These are phyloP conservation scores for Chaetomium cochliodes DNA, from an alignment of 495 filamentous ascomycete species.

Conservation along the genomic window DNA sequence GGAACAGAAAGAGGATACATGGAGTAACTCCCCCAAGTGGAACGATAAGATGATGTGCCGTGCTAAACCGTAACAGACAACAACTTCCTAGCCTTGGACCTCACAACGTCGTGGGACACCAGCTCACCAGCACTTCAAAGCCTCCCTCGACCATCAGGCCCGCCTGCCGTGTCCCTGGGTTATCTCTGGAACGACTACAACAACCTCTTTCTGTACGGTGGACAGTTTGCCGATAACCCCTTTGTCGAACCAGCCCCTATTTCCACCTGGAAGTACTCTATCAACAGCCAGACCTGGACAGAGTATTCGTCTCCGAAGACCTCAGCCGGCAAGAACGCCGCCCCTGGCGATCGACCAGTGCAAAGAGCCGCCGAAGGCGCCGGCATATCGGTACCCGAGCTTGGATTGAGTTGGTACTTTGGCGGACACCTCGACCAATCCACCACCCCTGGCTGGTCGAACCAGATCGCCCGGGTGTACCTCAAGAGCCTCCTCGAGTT, in stretches of 20 bases:
- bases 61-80: conserved; percentile 54
- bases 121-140: conserved; percentile 57
- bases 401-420: conserved; percentile 72
- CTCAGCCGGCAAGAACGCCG: conserved; percentile 57
- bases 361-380: conserved; percentile 70
- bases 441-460: conserved; percentile 69
- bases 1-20: conserved; percentile 57
- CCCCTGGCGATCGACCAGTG: conserved; percentile 50
- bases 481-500: conserved; percentile 73
- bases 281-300: conserved; percentile 57
- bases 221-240: conserved; percentile 63
- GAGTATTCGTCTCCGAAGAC: conserved; percentile 57
- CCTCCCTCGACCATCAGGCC: conserved; percentile 64
- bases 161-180: conserved; percentile 66
- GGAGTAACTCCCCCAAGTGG: conserved; percentile 50
- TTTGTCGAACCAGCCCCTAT: conserved; percentile 50
- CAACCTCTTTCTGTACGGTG: conserved; percentile 69
- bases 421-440: conserved; percentile 68
- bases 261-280: conserved; percentile 66
- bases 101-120: conserved; percentile 67
- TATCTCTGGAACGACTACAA: conserved; percentile 69
- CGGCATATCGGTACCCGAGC: conserved; percentile 62
- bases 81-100: conserved; percentile 63
- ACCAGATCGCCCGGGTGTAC: conserved; percentile 59
- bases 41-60: not conserved